These are phyloP conservation scores for Cucurbita maxima DNA, from an alignment of 306 rosid genomes.

Conservation along the genomic window DNA sequence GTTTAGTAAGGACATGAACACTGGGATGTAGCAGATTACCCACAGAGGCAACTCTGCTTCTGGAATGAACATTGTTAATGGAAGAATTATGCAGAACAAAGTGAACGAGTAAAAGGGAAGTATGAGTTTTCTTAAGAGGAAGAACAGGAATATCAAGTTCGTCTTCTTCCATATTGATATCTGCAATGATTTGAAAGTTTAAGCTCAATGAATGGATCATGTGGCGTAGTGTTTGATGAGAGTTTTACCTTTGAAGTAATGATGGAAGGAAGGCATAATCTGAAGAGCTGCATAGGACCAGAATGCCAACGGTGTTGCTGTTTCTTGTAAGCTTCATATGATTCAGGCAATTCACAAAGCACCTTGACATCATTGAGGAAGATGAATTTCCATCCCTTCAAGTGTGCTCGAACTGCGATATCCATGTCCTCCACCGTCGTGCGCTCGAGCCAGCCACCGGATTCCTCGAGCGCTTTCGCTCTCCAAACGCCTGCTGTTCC, in stretches of 20 bases:
- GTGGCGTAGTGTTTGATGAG: background rate
- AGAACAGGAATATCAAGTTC: conserved; percentile 84
- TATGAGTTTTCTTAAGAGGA: conserved; percentile 78
- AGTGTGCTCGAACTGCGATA: conserved; percentile 88
- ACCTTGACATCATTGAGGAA: conserved; percentile 87
- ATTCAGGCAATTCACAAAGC: conserved; percentile 88
- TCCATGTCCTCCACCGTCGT: conserved; percentile 99
- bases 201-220: background rate
- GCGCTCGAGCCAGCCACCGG: conserved; percentile 97
- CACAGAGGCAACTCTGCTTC: conserved; percentile 92
- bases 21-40: conserved; percentile 90
- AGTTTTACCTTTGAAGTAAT: conserved; percentile 53
- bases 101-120: conserved; percentile 98
- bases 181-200: conserved; percentile 25
- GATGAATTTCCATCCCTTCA: conserved; percentile 88
- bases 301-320: conserved; percentile 99
- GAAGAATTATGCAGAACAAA: conserved; percentile 80
- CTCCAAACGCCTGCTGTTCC: conserved; percentile 99
- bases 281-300: conserved; percentile 96
- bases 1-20: conserved; percentile 80
- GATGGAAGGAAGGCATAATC: conserved; percentile 78
- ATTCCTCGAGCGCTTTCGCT: conserved; percentile 77
- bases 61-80: conserved; percentile 91
- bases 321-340: conserved; percentile 90
- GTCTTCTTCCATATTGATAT: conserved; percentile 69